These are phyloP conservation scores for Gamsiella multidivaricata DNA, from an alignment of 192 early-diverging fungal genomes.

Conservation along the genomic window DNA sequence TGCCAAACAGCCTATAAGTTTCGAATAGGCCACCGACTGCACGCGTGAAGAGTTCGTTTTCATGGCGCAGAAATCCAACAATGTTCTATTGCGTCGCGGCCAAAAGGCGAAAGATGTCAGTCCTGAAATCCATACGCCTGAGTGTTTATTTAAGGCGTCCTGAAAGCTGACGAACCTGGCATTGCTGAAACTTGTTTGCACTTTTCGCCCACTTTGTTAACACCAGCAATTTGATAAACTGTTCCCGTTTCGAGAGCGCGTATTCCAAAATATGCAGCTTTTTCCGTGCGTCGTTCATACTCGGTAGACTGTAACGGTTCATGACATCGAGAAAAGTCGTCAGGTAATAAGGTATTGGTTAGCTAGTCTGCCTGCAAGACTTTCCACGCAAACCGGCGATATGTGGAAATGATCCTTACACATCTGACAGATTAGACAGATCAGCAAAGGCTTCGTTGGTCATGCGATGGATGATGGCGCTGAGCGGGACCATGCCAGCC, in stretches of 20 bases:
- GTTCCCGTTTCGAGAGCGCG: slow-evolving; percentile 68
- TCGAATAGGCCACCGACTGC: slow-evolving; percentile 72
- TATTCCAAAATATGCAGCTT: slow-evolving; percentile 74
- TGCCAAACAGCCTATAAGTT: slow-evolving; percentile 60
- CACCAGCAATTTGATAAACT: slow-evolving; percentile 79
- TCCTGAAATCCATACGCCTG: slow-evolving; percentile 32
- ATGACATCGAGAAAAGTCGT: not conserved
- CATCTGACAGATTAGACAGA: slow-evolving; percentile 73
- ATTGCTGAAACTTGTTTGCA: slow-evolving; percentile 76
- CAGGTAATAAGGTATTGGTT: not conserved
- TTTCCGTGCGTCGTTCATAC: slow-evolving; percentile 65
- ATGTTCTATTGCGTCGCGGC: slow-evolving; percentile 49
- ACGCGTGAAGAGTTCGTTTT: slow-evolving; percentile 68
- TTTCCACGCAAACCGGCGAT: not conserved
- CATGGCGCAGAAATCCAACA: slow-evolving; percentile 69
- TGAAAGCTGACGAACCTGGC: slow-evolving; percentile 61
- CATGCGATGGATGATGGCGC: slow-evolving; percentile 69
- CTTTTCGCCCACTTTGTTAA: slow-evolving; percentile 80
- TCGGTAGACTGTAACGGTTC: slow-evolving; percentile 60
- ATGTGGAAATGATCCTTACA: slow-evolving; percentile 51
- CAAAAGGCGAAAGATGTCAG: not conserved
- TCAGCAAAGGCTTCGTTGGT: slow-evolving; percentile 74
- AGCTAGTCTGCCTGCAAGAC: not conserved
- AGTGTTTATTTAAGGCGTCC: not conserved
- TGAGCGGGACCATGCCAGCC: slow-evolving; percentile 71